Evolutionary conservation across 495 filamentous ascomycete genomes (phyloP).

Genomic region (Pseudomonodictys pantanalensis): DNA sequence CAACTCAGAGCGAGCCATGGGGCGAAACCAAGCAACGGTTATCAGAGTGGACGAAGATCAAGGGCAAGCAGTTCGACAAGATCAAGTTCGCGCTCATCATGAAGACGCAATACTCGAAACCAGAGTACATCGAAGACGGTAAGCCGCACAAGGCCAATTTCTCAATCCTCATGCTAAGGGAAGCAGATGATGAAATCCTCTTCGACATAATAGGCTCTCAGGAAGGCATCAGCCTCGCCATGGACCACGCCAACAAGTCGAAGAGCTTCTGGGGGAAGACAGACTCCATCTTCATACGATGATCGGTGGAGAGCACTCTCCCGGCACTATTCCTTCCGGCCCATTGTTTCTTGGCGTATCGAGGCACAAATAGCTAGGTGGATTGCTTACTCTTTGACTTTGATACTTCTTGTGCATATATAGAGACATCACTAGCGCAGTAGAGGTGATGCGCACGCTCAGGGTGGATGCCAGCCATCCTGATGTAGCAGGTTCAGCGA

Average conservation of each 20-base stretch:
- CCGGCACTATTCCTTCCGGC: background rate
- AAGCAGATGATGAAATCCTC: constrained; percentile 70
- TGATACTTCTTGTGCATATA: constrained; percentile 10
- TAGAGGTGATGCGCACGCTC: no score
- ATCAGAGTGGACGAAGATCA: constrained; percentile 85
- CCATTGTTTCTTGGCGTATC: background rate
- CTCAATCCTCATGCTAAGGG: background rate
- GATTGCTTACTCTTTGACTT: background rate
- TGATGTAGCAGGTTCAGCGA: no score
- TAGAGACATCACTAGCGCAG: no score
- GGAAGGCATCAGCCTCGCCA: constrained; percentile 73
- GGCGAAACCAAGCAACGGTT: constrained; percentile 87
- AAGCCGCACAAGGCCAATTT: constrained; percentile 38
- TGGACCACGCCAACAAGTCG: constrained; percentile 84
- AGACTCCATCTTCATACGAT: constrained; percentile 68
- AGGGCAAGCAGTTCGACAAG: constrained; percentile 97
- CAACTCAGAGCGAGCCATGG: constrained; percentile 74
- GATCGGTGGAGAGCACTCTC: background rate
- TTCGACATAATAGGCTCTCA: constrained; percentile 63
- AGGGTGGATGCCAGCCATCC: no score
- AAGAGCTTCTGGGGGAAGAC: constrained; percentile 56
- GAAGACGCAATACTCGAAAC: constrained; percentile 61
- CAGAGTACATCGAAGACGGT: constrained; percentile 87
- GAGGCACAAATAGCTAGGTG: background rate
- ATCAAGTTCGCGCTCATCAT: constrained; percentile 89